Evolutionary conservation across 495 filamentous ascomycete species (phyloP).

Genomic region (Neurospora sp.): DNA sequence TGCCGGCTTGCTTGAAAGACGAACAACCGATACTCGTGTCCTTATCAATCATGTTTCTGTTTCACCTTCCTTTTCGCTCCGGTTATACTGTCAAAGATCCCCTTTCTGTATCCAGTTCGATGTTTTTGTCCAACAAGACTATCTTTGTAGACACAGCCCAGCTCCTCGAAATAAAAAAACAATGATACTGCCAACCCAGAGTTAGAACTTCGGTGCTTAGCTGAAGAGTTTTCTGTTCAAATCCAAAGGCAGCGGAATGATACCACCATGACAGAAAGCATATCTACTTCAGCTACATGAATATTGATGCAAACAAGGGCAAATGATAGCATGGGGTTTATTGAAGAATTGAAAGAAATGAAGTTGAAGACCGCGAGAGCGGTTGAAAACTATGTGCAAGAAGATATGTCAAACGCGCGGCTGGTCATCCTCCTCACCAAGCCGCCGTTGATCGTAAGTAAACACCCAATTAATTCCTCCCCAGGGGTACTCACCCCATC

Average conservation of each 20-base stretch:
- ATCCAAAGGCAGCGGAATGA: not conserved
- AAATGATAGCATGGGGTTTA: not conserved
- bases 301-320: not conserved
- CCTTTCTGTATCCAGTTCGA: not conserved
- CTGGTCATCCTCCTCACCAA: not conserved
- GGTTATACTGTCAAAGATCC: not conserved
- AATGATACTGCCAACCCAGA: not conserved
- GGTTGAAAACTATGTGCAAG: not conserved
- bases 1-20: not conserved
- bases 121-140: not conserved
- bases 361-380: not conserved
- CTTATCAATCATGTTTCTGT: not conserved
- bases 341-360: not conserved
- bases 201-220: not conserved
- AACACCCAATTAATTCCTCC: not conserved
- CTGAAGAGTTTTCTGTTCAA: not conserved
- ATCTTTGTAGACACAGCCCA: not conserved
- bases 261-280: not conserved
- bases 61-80: not conserved
- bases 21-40: not conserved
- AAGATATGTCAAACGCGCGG: not conserved
- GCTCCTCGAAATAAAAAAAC: not conserved
- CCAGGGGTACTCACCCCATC: not conserved
- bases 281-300: not conserved
- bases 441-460: not conserved